These are phyloP conservation scores for Boletus sp. DNA, from an alignment of 1,284 basidiomycete species.

Conservation along the genomic window DNA sequence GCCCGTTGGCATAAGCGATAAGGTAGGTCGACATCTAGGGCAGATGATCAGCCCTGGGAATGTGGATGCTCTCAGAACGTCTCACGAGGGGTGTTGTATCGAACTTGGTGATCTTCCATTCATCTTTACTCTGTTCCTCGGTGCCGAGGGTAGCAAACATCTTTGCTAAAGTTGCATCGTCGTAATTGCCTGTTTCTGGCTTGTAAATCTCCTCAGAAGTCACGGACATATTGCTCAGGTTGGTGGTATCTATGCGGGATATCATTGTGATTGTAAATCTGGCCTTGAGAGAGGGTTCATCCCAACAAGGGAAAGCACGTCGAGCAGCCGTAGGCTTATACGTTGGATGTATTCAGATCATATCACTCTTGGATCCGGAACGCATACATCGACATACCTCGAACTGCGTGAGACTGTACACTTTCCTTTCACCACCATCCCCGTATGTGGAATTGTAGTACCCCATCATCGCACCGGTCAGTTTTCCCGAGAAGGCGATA, in stretches of 20 bases:
- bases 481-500: conserved; percentile 58
- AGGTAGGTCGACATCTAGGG: conserved; percentile 83
- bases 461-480: conserved; percentile 70
- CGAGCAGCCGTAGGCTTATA: conserved; percentile 78
- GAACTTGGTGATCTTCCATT: conserved; percentile 83
- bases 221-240: conserved; percentile 85
- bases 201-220: conserved; percentile 50
- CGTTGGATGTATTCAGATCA: conserved; percentile 28
- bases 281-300: conserved; percentile 91
- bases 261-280: conserved; percentile 83
- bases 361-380: not conserved
- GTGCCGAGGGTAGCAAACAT: conserved; percentile 37
- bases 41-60: not conserved
- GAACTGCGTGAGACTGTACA: conserved; percentile 82
- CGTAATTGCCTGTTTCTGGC: conserved; percentile 25
- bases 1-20: conserved; percentile 87
- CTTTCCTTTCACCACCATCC: conserved; percentile 51
- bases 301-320: conserved; percentile 85
- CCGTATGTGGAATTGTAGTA: conserved; percentile 65
- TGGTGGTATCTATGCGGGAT: conserved; percentile 73
- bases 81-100: conserved; percentile 60
- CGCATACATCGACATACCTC: conserved; percentile 43
- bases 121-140: conserved; percentile 35
- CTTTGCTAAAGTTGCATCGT: conserved; percentile 33
- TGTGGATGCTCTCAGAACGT: not conserved